Evolutionary conservation across 176 grass and related monocot genomes (phyloP), one percentile per base, ranked within the genome.

Genomic region (Otatea glauca): DNA sequence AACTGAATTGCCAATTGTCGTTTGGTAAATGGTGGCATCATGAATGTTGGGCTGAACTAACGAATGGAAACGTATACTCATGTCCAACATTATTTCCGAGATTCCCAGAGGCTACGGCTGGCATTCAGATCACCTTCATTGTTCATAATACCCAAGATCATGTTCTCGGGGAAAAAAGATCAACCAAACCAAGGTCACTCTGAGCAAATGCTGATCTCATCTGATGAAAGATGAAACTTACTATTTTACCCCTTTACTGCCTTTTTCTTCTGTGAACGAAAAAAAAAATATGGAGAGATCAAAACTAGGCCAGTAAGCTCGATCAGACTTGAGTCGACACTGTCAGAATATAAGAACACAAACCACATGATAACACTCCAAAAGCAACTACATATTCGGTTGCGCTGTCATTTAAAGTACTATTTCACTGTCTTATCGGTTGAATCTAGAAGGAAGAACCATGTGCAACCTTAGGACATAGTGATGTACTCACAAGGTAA

Each of bases 161-260:
- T 29, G 29, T 68, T 24, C 25, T 32, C 3, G 9, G 54, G 54
- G 8, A 0, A 10, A 4, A 21, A 18, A 49, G 56, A 47, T 25
- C 12, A 15, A 43, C 23, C 29, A n/a, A 15, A 43, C 23, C 29
- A n/a, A 32, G 51, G 68, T 87, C 74, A 78, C 67, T n/a, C 41
- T 83, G 84, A 90, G 17, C 80, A 42, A 68, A 83, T n/a, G 84
- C 79, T 90, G 84, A 89, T 65, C 23, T 88, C 86, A 84, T 58
- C 69, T n/a, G 41, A 81, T 24, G 66, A 61, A 79, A 69, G 63
- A 68, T 34, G 65, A 8, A 45, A 54, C 4, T 84, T 54, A 45
- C 16, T 58, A 11, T 83, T 42, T 6, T 20, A 4, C 80, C 45
- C 12, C 25, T 13, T 15, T 12, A 35, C n/a, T 56, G 68, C 45